Conservation (phyloP, 306 rosid species). For the Cucumis cinereus region DNA sequence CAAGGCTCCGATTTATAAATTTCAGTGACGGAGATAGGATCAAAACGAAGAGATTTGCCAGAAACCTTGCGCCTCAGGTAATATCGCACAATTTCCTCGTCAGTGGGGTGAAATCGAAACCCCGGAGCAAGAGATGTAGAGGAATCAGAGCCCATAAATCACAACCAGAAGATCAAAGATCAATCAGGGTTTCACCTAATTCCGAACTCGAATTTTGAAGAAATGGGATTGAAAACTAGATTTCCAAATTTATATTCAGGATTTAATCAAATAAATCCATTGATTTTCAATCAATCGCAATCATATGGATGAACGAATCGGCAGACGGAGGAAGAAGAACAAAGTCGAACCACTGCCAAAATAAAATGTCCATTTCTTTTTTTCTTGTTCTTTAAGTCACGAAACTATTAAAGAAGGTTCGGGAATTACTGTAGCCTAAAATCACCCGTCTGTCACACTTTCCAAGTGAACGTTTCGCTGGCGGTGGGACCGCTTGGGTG, state of each 20-base stretch:
- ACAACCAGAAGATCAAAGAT: not conserved
- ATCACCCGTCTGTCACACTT: not conserved
- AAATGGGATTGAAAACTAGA: not conserved
- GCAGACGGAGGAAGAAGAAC: not conserved
- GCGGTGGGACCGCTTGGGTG: not conserved
- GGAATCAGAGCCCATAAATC: constrained; percentile 25
- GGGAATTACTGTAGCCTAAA: not conserved
- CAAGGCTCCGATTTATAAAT: constrained; percentile 80
- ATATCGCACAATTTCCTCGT: constrained; percentile 62
- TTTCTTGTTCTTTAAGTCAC: not conserved
- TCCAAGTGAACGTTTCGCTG: not conserved
- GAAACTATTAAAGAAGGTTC: not conserved
- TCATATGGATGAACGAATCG: not conserved
- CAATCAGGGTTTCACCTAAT: constrained; percentile 1
- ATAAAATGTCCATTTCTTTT: no score
- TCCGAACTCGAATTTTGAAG: not conserved
- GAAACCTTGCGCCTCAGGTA: constrained; percentile 66
- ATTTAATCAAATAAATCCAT: not conserved
- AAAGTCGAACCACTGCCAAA: not conserved
- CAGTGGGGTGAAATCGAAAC: constrained; percentile 93
- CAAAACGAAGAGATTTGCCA: constrained; percentile 30
- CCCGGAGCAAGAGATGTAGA: constrained; percentile 53
- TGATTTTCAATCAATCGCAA: not conserved
- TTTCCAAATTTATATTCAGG: not conserved
- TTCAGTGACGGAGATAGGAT: constrained; percentile 49